These are phyloP conservation scores for Penicillium paradoxum DNA, from an alignment of 495 filamentous ascomycete genomes.

Conservation along the genomic window DNA sequence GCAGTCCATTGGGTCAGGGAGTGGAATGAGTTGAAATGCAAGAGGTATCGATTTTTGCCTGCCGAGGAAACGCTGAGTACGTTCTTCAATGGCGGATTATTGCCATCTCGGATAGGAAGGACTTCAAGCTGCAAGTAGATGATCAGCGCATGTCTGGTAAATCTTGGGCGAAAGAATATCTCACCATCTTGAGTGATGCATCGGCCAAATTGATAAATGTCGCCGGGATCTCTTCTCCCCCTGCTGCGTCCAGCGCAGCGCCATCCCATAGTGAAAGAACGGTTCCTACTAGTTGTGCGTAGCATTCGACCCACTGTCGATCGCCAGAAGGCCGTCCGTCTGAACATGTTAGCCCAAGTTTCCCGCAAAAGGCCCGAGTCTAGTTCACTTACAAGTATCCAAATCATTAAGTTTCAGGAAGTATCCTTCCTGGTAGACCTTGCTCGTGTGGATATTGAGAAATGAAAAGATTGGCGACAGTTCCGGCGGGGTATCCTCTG, in stretches of 20 bases:
- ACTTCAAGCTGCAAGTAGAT: constrained; percentile 68
- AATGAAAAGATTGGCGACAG: constrained; percentile 90
- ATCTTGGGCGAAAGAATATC: constrained; percentile 6
- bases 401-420: constrained; percentile 94
- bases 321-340: constrained; percentile 82
- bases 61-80: constrained; percentile 93
- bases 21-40: constrained; percentile 93
- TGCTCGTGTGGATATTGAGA: constrained; percentile 92
- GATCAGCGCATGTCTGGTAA: constrained; percentile 8
- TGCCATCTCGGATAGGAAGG: constrained; percentile 70
- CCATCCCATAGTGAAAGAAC: constrained; percentile 96
- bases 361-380: background rate
- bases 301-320: constrained; percentile 93
- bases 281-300: constrained; percentile 92
- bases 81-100: constrained; percentile 78
- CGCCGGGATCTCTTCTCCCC: constrained; percentile 78
- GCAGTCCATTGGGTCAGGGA: constrained; percentile 96
- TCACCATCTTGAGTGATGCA: constrained; percentile 95
- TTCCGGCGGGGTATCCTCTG: constrained; percentile 81
- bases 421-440: constrained; percentile 96
- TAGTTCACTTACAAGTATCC: constrained; percentile 64
- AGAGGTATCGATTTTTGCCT: constrained; percentile 87
- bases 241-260: constrained; percentile 82
- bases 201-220: constrained; percentile 97
- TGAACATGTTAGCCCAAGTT: constrained; percentile 31